Evolutionary conservation across 2,329 filamentous ascomycete species (phyloP).

Genomic region (Fusarium dimerum): DNA sequence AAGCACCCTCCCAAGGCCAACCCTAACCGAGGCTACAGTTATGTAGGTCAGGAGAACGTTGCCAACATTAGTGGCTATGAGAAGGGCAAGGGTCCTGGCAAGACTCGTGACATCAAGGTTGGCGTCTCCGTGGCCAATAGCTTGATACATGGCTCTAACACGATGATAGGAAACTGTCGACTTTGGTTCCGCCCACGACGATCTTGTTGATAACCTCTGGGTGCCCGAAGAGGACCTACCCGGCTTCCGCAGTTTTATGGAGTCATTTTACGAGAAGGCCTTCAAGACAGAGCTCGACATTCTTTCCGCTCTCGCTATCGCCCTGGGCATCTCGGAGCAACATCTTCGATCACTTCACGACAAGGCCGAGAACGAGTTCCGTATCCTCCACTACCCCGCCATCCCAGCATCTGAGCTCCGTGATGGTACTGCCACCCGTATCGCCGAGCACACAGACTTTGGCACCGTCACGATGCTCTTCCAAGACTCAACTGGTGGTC

Average conservation of each 20-base stretch:
- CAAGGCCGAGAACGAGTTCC: conserved; percentile 59
- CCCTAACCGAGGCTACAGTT: conserved; percentile 40
- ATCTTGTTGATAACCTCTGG: conserved; percentile 32
- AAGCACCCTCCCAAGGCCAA: conserved; percentile 35
- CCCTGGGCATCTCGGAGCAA: conserved; percentile 63
- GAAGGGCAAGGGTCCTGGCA: conserved; percentile 50
- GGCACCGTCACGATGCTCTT: conserved; percentile 35
- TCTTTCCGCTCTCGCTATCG: conserved; percentile 76
- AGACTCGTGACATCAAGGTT: conserved; percentile 49
- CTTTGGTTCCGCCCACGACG: conserved; percentile 36
- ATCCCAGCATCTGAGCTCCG: conserved; percentile 31
- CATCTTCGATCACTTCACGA: conserved; percentile 69
- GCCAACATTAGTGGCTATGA: conserved; percentile 36
- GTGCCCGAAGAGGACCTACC: conserved; percentile 26
- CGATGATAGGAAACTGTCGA: conserved; percentile 42
- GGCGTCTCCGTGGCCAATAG: not conserved
- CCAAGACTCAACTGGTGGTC: conserved; percentile 31
- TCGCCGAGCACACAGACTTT: conserved; percentile 37
- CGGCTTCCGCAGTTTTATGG: conserved; percentile 29
- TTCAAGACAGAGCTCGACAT: conserved; percentile 70
- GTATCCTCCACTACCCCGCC: conserved; percentile 56
- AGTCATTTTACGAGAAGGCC: conserved; percentile 68
- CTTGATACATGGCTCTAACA: too few species aligned
- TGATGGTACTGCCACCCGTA: conserved; percentile 29
- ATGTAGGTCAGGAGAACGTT: conserved; percentile 37